Conservation (phyloP, 2,329 filamentous ascomycete species). For the Cadophora gregata region DNA sequence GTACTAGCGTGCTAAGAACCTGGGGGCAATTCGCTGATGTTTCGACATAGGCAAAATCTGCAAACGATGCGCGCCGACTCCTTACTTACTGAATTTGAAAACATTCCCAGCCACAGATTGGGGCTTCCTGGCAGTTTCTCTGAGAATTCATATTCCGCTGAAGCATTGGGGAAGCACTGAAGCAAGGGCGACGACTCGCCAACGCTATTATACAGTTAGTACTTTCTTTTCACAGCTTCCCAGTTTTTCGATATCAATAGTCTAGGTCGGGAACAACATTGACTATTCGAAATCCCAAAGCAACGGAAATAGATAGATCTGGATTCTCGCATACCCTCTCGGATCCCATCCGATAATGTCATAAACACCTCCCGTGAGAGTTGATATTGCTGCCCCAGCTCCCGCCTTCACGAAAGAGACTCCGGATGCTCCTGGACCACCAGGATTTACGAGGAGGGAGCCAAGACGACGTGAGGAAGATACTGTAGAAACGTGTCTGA, state of each 20-base stretch:
- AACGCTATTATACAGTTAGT: conserved; percentile 8
- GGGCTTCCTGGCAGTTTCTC: conserved; percentile 24
- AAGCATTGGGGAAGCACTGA: conserved; percentile 27
- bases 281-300: neutral
- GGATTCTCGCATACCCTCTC: conserved; percentile 12
- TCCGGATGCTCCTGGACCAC: conserved; percentile 25
- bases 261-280: neutral
- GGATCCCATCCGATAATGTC: conserved; percentile 34
- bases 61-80: neutral
- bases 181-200: conserved; percentile 25
- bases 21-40: neutral
- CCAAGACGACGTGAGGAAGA: conserved; percentile 15
- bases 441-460: conserved; percentile 25
- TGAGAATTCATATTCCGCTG: conserved; percentile 26
- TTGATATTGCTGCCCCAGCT: conserved; percentile 21
- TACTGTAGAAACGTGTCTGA: conserved; percentile 13
- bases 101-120: conserved; percentile 30
- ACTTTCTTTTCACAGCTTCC: neutral
- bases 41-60: neutral
- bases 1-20: too few species aligned
- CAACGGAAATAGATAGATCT: neutral
- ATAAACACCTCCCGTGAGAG: conserved; percentile 28
- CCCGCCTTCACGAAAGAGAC: conserved; percentile 21
- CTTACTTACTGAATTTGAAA: conserved; percentile 15
- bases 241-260: neutral